Evolutionary conservation across 2,329 filamentous ascomycete species (phyloP), one percentile per base, ranked within the genome.

Genomic region (Penicillium sp.): DNA sequence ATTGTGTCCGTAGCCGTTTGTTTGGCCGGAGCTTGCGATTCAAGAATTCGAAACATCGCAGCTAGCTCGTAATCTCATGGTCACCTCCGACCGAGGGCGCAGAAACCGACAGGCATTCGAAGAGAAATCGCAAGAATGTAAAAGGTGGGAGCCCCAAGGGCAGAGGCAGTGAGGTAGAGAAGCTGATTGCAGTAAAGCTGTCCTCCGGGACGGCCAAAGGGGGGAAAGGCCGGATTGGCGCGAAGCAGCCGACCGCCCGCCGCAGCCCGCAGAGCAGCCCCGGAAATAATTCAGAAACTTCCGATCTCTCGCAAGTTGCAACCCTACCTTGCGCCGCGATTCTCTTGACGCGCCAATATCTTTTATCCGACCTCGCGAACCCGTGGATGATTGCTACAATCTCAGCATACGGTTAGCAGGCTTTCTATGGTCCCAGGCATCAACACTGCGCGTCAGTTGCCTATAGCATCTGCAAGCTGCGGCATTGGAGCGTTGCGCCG

Each of bases 1-100:
- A 99, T 99, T 34, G 94, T 97, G 70, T 96, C 91, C 68, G 90
- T 88, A 63, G 93, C 94, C 67, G 91, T 96, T 82, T 99, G 94
- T 80, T 95, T 94, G 69, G 91, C 91, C 64, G 94, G 94, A 68
- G 91, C 89, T 75, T 88, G 83, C 64, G 82, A 81, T 71, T 85
- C 82, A 64, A 86, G 80, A 65, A 85, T 84, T 70, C 78, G 77
- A 62, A 80, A 78, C 77, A 80, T 80, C 56, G 68, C 72, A 65
- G 57, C 43, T 55, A 55, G 55, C 46, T 66, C 56, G 65, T 65
- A 70, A 61, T 69, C 60, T 73, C 73, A 75, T 74, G 70, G 67
- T 73, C 70, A 74, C 60, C 64, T 62, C 61, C 58, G 60, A 65
- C 66, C 63, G 56, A 49, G 58, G 53, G 54, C 54, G 52, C 58